Evolutionary conservation across 1,284 basidiomycete species (phyloP).

Genomic region (Ceratobasidium papillatum): DNA sequence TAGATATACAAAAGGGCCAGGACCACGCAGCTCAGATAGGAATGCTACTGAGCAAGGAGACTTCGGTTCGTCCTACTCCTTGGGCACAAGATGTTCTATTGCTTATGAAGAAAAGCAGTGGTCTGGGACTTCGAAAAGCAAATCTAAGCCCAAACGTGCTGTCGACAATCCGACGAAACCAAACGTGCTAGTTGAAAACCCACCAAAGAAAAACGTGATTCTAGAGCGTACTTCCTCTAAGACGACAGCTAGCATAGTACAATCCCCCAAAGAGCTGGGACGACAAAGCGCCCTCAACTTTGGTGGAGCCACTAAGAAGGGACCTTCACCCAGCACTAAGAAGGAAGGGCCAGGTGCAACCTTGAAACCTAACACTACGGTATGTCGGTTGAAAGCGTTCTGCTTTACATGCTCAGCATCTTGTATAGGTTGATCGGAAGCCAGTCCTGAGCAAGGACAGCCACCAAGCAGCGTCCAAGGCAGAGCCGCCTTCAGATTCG

Average conservation of each 20-base stretch:
- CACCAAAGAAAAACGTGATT: background rate
- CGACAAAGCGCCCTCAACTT: conserved; percentile 29
- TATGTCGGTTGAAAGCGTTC: background rate
- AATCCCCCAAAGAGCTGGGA: background rate
- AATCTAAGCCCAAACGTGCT: background rate
- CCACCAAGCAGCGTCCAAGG: conserved; percentile 43
- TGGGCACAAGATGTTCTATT: background rate
- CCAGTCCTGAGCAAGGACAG: conserved; percentile 55
- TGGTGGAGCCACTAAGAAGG: conserved; percentile 40
- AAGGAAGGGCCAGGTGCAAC: background rate
- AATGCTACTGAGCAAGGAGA: conserved; percentile 27
- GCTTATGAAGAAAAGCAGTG: conserved; percentile 1
- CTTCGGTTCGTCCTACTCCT: conserved; percentile 14
- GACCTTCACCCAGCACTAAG: conserved; percentile 38
- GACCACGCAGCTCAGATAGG: conserved; percentile 25
- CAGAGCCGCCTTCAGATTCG: background rate
- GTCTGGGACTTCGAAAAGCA: background rate
- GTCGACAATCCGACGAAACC: background rate
- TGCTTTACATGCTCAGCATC: background rate
- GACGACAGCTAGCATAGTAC: background rate
- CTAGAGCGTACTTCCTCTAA: background rate
- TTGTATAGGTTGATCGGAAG: background rate
- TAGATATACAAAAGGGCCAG: conserved; percentile 31
- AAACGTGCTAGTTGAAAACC: background rate
- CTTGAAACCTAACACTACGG: background rate